Evolutionary conservation across 2,329 filamentous ascomycete species (phyloP), one percentile per base, ranked within the genome.

Genomic region (Meredithiella fracta): DNA sequence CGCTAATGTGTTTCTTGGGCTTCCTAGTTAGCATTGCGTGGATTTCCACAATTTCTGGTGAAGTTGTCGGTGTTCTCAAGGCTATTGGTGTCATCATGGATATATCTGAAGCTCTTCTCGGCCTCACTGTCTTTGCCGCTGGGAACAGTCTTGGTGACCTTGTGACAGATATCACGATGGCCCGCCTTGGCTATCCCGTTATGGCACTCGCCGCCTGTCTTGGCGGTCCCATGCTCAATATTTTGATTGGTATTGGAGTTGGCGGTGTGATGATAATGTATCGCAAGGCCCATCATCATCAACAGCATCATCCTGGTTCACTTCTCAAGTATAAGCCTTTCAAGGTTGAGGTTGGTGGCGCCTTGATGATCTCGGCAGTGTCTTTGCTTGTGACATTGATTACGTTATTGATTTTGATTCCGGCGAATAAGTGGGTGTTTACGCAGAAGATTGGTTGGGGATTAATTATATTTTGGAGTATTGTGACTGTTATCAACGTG

Each of bases 141-240:
- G 92, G 92, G 26, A 98, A 98, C 68, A 94, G 87, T 7, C 76
- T 97, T 7, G 91, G 92, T 38, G 92, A 98, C 64, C 74, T 98
- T 15, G 88, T 98, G 8, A 91, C 92, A 15, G 86, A 98, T 66
- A 86, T 97, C 55, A 98, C 92, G 0, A 86, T 98, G 38, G 92
- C 92, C 3, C 80, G 87, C 34, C 79, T 98, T 2, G 92, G 92
- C 2, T 96, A 90, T 68, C 92, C 92, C 0, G 89, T 98, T 60
- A 98, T 98, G 92, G 92, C 92, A 40, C 64, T 84, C 42, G 90
- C 86, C 34, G 92, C 92, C 3, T 98, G 92, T 66, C 96, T 98
- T 66, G 92, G 92, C n/a, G 94, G 92, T 0, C 92, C 92, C 0
- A 91, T 98, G 88, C 78, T 98, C 42, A 98, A 98, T 63, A 98